Evolutionary conservation across 257 asterid genomes (phyloP).

Genomic region (Penstemon barbatus): DNA sequence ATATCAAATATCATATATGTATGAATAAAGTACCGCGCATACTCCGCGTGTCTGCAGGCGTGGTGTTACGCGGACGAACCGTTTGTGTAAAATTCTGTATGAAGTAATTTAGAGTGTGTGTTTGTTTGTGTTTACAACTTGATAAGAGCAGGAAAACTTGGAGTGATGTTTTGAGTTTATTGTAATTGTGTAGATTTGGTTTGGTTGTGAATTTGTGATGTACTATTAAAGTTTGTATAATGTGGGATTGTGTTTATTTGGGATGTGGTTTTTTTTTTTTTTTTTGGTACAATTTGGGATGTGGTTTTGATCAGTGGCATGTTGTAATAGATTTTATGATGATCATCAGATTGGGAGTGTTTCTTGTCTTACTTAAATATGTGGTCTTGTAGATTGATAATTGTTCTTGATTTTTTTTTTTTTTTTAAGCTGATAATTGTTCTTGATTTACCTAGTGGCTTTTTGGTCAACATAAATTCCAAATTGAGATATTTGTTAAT

Average conservation of each 20-base stretch:
- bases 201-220: background rate
- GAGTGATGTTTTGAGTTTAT: background rate
- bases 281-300: too few species aligned
- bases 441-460: too few species aligned
- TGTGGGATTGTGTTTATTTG: background rate
- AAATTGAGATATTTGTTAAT: too few species aligned
- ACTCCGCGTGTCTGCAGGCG: too few species aligned
- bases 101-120: background rate
- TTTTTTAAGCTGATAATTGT: too few species aligned
- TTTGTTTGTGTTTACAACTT: background rate
- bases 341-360: background rate
- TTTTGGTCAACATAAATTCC: too few species aligned
- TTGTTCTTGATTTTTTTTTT: too few species aligned
- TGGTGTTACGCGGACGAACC: too few species aligned
- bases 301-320: too few species aligned
- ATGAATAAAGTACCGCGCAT: background rate
- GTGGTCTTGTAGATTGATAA: background rate
- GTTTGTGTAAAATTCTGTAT: background rate
- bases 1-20: background rate
- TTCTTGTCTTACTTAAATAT: too few species aligned
- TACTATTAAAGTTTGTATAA: background rate
- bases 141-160: background rate
- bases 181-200: background rate
- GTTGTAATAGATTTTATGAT: background rate
- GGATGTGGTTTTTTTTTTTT: too few species aligned